These are phyloP conservation scores for Skeletonema tropicum DNA, from an alignment of 108 stramenopile species.

Conservation along the genomic window DNA sequence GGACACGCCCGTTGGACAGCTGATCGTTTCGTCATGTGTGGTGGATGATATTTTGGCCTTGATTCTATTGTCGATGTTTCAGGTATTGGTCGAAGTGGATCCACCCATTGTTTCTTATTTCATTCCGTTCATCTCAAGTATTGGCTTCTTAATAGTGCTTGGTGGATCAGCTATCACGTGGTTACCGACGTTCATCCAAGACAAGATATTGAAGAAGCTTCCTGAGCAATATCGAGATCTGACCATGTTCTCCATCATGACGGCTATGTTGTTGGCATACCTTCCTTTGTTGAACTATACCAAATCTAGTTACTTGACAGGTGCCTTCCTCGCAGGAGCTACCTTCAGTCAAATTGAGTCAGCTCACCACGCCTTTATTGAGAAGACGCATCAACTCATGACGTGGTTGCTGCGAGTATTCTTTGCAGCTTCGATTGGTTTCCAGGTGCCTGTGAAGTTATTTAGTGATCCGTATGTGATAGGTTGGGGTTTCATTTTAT, in stretches of 20 bases:
- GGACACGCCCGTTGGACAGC: conserved; percentile 64
- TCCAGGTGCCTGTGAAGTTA: conserved; percentile 34
- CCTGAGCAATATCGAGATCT: conserved; percentile 32
- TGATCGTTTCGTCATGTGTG: conserved; percentile 63
- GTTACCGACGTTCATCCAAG: conserved; percentile 45
- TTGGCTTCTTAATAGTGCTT: conserved; percentile 26
- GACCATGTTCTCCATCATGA: conserved; percentile 34
- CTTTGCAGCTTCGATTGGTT: conserved; percentile 66
- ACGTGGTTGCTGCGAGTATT: conserved; percentile 62
- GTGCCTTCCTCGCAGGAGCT: conserved; percentile 71
- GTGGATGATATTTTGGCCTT: conserved; percentile 71
- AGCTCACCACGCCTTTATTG: conserved; percentile 50
- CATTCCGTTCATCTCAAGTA: conserved; percentile 43
- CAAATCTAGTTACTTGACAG: conserved; percentile 60
- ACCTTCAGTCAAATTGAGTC: conserved; percentile 54
- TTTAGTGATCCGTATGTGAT: conserved; percentile 40
- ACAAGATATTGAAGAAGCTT: conserved; percentile 35
- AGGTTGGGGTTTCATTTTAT: conserved; percentile 48
- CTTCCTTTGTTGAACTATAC: conserved; percentile 58
- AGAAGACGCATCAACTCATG: conserved; percentile 40
- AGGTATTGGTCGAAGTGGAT: conserved; percentile 37
- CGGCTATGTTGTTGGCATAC: conserved; percentile 43
- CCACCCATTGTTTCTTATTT: conserved; percentile 41
- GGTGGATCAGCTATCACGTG: conserved; percentile 43
- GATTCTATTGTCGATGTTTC: conserved; percentile 52